Evolutionary conservation across 2,329 filamentous ascomycete genomes (phyloP).

Genomic region (Paracorniculantispora psalliotae): DNA sequence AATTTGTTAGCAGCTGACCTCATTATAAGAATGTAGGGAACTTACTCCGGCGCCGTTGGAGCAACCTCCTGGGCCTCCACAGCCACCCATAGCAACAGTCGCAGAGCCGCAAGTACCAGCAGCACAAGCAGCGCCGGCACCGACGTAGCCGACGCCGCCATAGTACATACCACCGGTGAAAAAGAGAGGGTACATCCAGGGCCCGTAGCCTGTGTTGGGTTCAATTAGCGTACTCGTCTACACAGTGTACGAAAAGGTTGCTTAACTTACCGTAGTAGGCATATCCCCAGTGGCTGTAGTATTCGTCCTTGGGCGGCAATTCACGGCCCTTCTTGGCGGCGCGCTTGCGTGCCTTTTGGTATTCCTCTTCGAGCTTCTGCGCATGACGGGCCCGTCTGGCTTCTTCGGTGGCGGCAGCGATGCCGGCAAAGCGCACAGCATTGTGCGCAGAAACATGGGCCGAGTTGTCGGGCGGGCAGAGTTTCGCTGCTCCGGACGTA

Average conservation of each 20-base stretch:
- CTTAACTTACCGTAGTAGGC: slow-evolving; percentile 34
- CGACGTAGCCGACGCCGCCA: slow-evolving; percentile 34
- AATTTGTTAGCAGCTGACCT: slow-evolving; percentile 20
- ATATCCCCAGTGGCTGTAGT: slow-evolving; percentile 51
- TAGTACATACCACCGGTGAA: slow-evolving; percentile 43
- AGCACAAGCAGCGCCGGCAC: slow-evolving; percentile 33
- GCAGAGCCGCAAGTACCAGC: slow-evolving; percentile 42
- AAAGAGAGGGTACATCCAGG: slow-evolving; percentile 39
- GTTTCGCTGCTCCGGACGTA: slow-evolving; percentile 40
- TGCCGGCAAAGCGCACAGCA: slow-evolving; percentile 41
- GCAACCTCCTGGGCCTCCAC: slow-evolving; percentile 33
- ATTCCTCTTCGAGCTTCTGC: slow-evolving; percentile 46
- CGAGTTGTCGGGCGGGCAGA: slow-evolving; percentile 51
- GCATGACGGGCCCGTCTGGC: slow-evolving; percentile 19
- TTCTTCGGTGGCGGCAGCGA: not conserved
- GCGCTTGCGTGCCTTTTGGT: slow-evolving; percentile 47
- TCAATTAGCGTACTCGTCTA: not conserved
- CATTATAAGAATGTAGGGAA: not conserved
- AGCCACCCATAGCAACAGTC: slow-evolving; percentile 38
- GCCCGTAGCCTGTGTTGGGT: slow-evolving; percentile 35
- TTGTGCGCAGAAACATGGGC: slow-evolving; percentile 73
- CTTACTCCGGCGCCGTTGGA: not conserved
- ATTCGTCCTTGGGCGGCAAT: slow-evolving; percentile 43
- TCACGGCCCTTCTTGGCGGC: slow-evolving; percentile 45
- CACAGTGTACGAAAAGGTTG: not conserved